Conservation (phyloP, 768 basidiomycete species). For the Imleria badia region DNA sequence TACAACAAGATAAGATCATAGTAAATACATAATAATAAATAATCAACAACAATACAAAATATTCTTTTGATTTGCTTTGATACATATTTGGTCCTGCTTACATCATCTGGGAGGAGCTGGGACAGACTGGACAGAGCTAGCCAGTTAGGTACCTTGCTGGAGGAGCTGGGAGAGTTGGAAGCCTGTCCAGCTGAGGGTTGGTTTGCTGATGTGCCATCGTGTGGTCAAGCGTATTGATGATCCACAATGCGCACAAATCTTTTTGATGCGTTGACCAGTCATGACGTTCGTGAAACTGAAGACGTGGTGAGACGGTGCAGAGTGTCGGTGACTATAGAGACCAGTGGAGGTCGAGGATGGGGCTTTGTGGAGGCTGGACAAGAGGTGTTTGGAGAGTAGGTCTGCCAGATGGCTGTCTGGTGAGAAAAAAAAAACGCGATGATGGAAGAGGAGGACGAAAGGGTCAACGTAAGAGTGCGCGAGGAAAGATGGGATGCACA, state of each 20-base stretch:
- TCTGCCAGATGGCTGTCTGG: conserved; percentile 77
- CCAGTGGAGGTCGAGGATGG: conserved; percentile 94
- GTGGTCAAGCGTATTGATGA: conserved; percentile 87
- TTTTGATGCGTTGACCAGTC: conserved; percentile 77
- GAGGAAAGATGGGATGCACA: conserved; percentile 52
- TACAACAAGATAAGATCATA: too few species aligned
- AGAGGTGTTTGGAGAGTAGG: conserved; percentile 84
- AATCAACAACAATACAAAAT: too few species aligned
- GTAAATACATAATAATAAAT: too few species aligned
- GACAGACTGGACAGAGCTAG: too few species aligned
- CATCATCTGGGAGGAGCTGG: too few species aligned
- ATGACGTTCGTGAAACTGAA: conserved; percentile 75
- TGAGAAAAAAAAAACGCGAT: background rate
- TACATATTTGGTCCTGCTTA: too few species aligned
- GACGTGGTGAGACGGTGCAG: conserved; percentile 84
- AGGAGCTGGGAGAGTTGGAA: too few species aligned
- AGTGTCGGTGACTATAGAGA: conserved; percentile 69
- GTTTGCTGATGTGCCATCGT: too few species aligned
- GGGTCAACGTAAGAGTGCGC: background rate
- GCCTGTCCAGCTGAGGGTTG: too few species aligned
- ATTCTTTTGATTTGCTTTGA: too few species aligned
- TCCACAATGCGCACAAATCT: conserved; percentile 89
- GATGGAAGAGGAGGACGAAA: background rate
- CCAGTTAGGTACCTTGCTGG: too few species aligned
- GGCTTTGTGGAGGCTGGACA: conserved; percentile 83